Percentiles rank a stretch among this genome's conserved stretches.
Evolutionary conservation across 2,329 filamentous ascomycete species (phyloP).

Genomic region (Sarocladium strictum): DNA sequence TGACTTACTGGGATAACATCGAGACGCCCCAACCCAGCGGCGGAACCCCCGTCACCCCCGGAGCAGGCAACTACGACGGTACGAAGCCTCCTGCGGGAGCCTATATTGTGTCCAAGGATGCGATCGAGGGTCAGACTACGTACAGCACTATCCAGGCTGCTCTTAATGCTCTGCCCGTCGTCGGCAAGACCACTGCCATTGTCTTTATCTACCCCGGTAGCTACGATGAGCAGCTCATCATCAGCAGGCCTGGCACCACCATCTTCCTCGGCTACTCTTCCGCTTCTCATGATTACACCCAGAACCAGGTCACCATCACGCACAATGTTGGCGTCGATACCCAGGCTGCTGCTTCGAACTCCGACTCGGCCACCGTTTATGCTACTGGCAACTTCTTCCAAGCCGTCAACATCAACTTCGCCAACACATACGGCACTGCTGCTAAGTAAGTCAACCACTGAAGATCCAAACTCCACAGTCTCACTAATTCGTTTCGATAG

Average conservation of each 20-base stretch:
- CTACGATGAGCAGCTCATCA: slow-evolving; percentile 53
- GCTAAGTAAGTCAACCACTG: too few relatives aligned
- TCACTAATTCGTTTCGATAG: slow-evolving; percentile 24
- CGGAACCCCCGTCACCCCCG: background rate
- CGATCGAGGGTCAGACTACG: slow-evolving; percentile 24
- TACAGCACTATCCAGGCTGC: slow-evolving; percentile 43
- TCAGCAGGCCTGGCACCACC: slow-evolving; percentile 40
- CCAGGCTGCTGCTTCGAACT: slow-evolving; percentile 39
- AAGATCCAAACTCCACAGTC: too few relatives aligned
- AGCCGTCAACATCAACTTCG: slow-evolving; percentile 54
- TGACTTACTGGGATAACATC: slow-evolving; percentile 1
- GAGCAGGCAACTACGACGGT: background rate
- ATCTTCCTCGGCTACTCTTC: slow-evolving; percentile 55
- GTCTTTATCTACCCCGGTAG: slow-evolving; percentile 57
- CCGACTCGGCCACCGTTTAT: slow-evolving; percentile 40
- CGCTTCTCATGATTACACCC: slow-evolving; percentile 42
- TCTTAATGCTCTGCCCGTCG: slow-evolving; percentile 48
- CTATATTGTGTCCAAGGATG: slow-evolving; percentile 37
- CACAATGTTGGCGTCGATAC: slow-evolving; percentile 25
- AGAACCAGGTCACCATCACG: slow-evolving; percentile 51
- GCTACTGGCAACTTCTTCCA: slow-evolving; percentile 43
- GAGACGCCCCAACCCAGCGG: background rate
- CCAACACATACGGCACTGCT: slow-evolving; percentile 28
- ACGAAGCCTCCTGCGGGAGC: slow-evolving; percentile 40
- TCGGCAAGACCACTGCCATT: slow-evolving; percentile 47